phyloP scores from a whole-genome alignment of 257 asterid species.

The Solanum dulcamara region DNA sequence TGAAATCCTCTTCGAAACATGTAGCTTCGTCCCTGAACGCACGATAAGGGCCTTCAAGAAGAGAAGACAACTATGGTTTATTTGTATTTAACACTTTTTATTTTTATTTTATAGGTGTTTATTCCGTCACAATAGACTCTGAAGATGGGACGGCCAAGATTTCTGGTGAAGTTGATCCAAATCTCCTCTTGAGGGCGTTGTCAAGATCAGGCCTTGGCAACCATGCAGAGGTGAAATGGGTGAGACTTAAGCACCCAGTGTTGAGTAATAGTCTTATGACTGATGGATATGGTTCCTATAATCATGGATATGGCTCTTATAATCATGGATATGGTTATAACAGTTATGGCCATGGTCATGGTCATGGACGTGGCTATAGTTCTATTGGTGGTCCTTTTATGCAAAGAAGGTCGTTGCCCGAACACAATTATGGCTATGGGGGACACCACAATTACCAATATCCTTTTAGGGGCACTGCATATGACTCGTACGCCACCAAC shows the following conservation, averaged over 20 bases:
- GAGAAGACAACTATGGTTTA: neutral
- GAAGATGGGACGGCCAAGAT: constrained; percentile 21
- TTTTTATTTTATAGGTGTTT: constrained; percentile 19
- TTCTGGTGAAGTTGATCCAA: constrained; percentile 39
- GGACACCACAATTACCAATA: neutral
- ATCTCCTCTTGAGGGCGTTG: constrained; percentile 29
- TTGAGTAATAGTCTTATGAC: neutral
- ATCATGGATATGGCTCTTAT: neutral
- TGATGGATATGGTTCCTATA: neutral
- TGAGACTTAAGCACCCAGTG: constrained; percentile 31
- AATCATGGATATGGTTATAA: neutral
- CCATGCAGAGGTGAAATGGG: constrained; percentile 37
- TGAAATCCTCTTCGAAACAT: neutral
- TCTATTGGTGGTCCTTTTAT: constrained; percentile 8
- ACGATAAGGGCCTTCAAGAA: neutral
- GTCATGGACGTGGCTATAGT: neutral
- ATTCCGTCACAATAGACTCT: constrained; percentile 27
- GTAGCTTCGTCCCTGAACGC: neutral
- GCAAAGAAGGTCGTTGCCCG: constrained; percentile 5
- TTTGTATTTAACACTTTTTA: neutral
- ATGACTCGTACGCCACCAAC: neutral
- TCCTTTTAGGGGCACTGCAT: neutral
- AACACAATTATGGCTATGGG: neutral
- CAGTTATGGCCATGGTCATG: neutral
- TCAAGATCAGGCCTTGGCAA: constrained; percentile 22